Percentiles rank a stretch among this genome's conserved stretches.
Conservation (phyloP, 2,329 filamentous ascomycete species). For the Fusarium secorum region DNA sequence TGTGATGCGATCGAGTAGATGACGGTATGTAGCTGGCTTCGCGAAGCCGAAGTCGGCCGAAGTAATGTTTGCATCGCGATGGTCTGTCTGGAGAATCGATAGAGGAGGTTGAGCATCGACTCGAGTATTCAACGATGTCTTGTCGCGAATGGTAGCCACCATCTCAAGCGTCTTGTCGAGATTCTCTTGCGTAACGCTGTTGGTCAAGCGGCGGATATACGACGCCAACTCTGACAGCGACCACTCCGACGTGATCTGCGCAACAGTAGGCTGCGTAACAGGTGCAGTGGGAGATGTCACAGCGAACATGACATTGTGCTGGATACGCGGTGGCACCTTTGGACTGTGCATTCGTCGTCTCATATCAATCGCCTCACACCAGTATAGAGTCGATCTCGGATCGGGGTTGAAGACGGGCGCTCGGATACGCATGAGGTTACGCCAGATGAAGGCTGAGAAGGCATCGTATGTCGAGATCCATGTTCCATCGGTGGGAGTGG, state of each 20-base stretch:
- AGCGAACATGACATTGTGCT: conserved; percentile 48
- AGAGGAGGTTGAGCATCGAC: conserved; percentile 49
- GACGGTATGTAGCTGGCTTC: conserved; percentile 45
- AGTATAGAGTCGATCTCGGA: conserved; percentile 41
- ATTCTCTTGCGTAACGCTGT: conserved; percentile 45
- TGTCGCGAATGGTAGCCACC: conserved; percentile 49
- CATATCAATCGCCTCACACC: conserved; percentile 52
- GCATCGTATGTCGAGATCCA: conserved; percentile 59
- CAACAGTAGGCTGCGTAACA: conserved; percentile 42
- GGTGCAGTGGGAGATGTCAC: conserved; percentile 40
- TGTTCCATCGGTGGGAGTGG: conserved; percentile 44
- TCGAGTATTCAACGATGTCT: conserved; percentile 45
- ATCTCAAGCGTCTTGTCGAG: conserved; percentile 42
- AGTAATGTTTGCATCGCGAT: conserved; percentile 44
- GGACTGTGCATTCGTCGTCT: conserved; percentile 45
- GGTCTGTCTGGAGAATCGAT: conserved; percentile 48
- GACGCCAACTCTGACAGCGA: conserved; percentile 47
- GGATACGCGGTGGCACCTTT: conserved; percentile 44
- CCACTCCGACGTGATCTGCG: conserved; percentile 48
- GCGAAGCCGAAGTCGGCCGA: conserved; percentile 49
- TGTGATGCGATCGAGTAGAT: conserved; percentile 44
- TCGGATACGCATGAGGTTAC: conserved; percentile 47
- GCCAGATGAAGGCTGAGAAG: conserved; percentile 54
- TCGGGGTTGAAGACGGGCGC: conserved; percentile 46
- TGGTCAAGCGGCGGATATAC: conserved; percentile 50